Percentiles rank a stretch among this genome's conserved stretches.
phyloP scores from a whole-genome alignment of 2,329 filamentous ascomycete species.

The Xylariomycetidae sp. region DNA sequence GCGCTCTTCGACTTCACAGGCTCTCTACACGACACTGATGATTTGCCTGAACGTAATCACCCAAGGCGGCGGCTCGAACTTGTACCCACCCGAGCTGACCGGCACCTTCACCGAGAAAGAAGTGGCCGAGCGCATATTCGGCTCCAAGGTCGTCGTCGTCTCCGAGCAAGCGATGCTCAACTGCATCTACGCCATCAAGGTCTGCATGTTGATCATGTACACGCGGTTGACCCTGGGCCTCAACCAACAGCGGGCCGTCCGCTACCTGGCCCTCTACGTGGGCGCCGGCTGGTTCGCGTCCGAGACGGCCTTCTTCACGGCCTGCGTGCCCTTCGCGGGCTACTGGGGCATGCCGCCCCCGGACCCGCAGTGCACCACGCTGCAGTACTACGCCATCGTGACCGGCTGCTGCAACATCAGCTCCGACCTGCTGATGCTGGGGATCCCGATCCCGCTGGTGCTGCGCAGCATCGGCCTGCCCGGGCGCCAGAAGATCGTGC shows the following conservation, averaged over 20 bases:
- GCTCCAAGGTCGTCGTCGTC: conserved; percentile 37
- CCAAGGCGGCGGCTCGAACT: conserved; percentile 5
- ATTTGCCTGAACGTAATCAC: conserved; percentile 8
- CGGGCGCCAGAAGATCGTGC: conserved; percentile 37
- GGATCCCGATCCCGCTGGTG: conserved; percentile 41
- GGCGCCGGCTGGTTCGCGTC: conserved; percentile 34
- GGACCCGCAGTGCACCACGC: conserved; percentile 39
- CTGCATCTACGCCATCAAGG: conserved; percentile 30
- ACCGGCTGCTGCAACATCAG: conserved; percentile 43
- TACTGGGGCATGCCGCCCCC: conserved; percentile 44
- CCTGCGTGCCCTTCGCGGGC: conserved; percentile 37
- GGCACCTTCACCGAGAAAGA: conserved; percentile 29
- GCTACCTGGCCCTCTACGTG: conserved; percentile 33
- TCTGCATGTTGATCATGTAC: conserved; percentile 39
- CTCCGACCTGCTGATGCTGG: conserved; percentile 41
- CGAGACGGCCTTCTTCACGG: conserved; percentile 39
- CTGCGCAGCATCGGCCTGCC: conserved; percentile 33
- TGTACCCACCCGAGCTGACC: conserved; percentile 29
- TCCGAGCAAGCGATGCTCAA: conserved; percentile 35
- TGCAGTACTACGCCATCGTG: conserved; percentile 39
- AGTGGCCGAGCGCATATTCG: conserved; percentile 34
- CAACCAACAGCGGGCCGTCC: conserved; percentile 26
- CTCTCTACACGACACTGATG: conserved; percentile 7
- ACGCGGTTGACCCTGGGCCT: conserved; percentile 34
- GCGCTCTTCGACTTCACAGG: no score